Base-by-base conservation (phyloP, 768 basidiomycete genomes). In the Trametes elegans region DNA sequence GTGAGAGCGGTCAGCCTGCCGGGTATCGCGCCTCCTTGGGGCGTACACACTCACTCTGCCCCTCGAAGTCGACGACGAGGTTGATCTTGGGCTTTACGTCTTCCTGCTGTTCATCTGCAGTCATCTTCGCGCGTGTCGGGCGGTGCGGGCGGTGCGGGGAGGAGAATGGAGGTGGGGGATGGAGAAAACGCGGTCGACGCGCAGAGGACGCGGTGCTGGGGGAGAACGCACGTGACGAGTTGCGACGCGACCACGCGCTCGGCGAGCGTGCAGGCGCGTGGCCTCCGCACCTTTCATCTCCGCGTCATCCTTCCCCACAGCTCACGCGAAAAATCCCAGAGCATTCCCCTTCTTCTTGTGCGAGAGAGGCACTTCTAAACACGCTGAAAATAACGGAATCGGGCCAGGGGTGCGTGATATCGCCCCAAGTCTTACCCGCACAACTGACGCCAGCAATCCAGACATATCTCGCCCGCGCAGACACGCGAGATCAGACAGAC, bases 11-110 rank as follows among this genome's bases (percentile, higher is more conserved):
- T 11, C 24, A 31, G 21, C 38, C 18, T 14, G 28, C 7, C 40
- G 3, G 8, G 18, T 16, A 16, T 19, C 48, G 43, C 43, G 49
- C 49, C 35, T 26, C 10, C 27, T 27, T 42, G n/a, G 61, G 55
- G 39, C 42, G 21, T 29, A 16, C 53, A 39, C 62, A 58, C 78
- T 60, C 36, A 87, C 86, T 73, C 49, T 71, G 70, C 14, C 79
- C 81, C 52, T 86, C 83, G 55, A 76, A 81, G 31, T 68, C 66
- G 61, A 88, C 73, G 48, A 73, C 71, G n/a, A 88, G 68, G 66
- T 82, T 85, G 42, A 88, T 72, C 61, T 88, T 88, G 14, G 87
- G 86, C 67, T 88, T 88, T 23, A 82, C 79, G 52, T 88, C 85
- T 60, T 73, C 81, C 18, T 44, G 41, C 53, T 26, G 43, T 8